Base-by-base conservation (phyloP, 2,329 filamentous ascomycete species). In the Furcasterigmium sp. region DNA sequence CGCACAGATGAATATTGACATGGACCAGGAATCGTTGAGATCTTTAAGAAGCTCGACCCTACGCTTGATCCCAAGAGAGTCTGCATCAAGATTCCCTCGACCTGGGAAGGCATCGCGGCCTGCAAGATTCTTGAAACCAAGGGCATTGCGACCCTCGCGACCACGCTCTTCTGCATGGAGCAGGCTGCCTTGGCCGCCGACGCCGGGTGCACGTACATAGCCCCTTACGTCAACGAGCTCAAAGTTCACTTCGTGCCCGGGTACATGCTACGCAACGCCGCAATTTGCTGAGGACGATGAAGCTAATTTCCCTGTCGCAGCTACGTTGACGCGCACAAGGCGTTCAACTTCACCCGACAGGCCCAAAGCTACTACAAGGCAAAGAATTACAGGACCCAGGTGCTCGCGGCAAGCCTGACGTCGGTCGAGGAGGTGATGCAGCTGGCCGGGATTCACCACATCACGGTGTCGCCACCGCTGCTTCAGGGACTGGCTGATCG, bases 181-280 rank as follows among this genome's bases (percentile, higher is more conserved):
- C 81, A 84, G 54, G 80, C 78, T 0, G 66, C 68, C 2, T 62
- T 82, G 2, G 80, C 81, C 0, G 73, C 69, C 1, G 72, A 80
- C 39, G 75, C 70, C 0, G 68, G 70, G 4, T 84, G 79, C 51
- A 72, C 71, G 1, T 84, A 83, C 51, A 76, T 85, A 35, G 78
- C 80, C 0, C 81, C 82, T 0, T 85, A 83, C 48, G 76, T 84
- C 23, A 83, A 84, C 53, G 79, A 84, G 50, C 62, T 85, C 32
- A 75, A 73, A 49, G 80, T 82, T 5, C 79, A 84, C 51, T 78
- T 82, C 44, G 73, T 78, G 34, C 53, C 62, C 11, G 63, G 58
- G 68, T 76, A n/a, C n/a, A n/a, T n/a, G n/a, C n/a, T n/a, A 56
- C 51, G 61, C 55, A 3, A 5, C 13, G 23, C n/a, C 29, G 19